Evolutionary conservation across 164 flowering plant species (phyloP).

Genomic region (Buxus sempervirens): DNA sequence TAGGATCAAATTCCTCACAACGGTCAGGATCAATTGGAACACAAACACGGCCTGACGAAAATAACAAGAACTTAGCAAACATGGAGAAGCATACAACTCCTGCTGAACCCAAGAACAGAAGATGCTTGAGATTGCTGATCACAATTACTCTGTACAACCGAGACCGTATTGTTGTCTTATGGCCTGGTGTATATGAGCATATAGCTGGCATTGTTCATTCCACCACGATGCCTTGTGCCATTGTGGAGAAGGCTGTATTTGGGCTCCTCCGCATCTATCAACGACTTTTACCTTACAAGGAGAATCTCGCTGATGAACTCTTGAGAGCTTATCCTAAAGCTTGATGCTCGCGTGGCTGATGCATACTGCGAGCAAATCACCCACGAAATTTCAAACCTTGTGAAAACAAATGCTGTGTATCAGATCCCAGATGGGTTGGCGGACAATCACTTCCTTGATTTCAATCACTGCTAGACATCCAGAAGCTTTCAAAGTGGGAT

Average conservation of each 20-base stretch:
- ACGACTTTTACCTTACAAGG: slow-evolving; percentile 38
- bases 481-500: slow-evolving; percentile 44
- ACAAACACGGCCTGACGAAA: too few relatives aligned
- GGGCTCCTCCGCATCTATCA: slow-evolving; percentile 40
- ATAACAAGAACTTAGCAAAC: too few relatives aligned
- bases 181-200: slow-evolving; percentile 40
- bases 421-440: slow-evolving; percentile 42
- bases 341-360: slow-evolving; percentile 45
- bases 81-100: too few relatives aligned
- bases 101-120: too few relatives aligned
- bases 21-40: too few relatives aligned
- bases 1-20: too few relatives aligned
- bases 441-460: slow-evolving; percentile 32
- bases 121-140: slow-evolving; percentile 15
- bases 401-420: slow-evolving; percentile 40
- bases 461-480: slow-evolving; percentile 44
- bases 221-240: slow-evolving; percentile 26
- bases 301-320: slow-evolving; percentile 38
- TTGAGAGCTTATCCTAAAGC: slow-evolving; percentile 26
- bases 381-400: slow-evolving; percentile 35
- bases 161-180: slow-evolving; percentile 38
- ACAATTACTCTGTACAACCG: slow-evolving; percentile 40
- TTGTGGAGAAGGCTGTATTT: slow-evolving; percentile 45
- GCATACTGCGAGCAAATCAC: slow-evolving; percentile 18
- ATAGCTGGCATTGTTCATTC: slow-evolving; percentile 16